These are phyloP conservation scores for Onygena corvina DNA, from an alignment of 2,329 filamentous ascomycete genomes.

Conservation along the genomic window DNA sequence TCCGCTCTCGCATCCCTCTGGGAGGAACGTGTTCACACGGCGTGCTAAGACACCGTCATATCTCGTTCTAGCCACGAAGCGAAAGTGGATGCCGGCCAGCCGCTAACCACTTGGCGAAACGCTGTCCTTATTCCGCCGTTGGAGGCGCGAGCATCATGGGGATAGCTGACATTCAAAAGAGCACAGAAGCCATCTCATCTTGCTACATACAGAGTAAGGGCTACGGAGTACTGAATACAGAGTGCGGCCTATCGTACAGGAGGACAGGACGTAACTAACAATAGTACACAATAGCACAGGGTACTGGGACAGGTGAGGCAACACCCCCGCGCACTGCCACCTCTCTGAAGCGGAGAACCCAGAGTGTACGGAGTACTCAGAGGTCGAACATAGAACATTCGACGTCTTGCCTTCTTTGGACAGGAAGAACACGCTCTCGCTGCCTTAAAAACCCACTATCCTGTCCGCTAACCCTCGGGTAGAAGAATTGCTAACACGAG, in stretches of 20 bases:
- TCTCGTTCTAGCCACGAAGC: background rate
- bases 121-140: background rate
- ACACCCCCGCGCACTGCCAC: background rate
- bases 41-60: background rate
- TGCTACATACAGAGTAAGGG: background rate
- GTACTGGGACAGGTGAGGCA: no score
- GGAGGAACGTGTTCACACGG: background rate
- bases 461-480: no score
- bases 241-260: no score
- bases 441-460: background rate
- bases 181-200: no score
- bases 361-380: background rate
- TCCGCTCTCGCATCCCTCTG: constrained; percentile 1
- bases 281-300: no score
- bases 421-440: background rate
- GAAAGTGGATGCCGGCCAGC: background rate
- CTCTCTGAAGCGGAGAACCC: constrained; percentile 1
- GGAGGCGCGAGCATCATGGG: no score
- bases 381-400: background rate
- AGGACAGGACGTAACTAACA: no score
- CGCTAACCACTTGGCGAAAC: constrained; percentile 4
- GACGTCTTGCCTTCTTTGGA: constrained; percentile 1
- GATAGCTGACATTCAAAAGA: no score
- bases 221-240: background rate
- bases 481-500: no score